A percentile compares a stretch with the other conserved stretches of the same genome.
Conservation (phyloP, 768 basidiomycete genomes). For the Auricularia heimuer region DNA sequence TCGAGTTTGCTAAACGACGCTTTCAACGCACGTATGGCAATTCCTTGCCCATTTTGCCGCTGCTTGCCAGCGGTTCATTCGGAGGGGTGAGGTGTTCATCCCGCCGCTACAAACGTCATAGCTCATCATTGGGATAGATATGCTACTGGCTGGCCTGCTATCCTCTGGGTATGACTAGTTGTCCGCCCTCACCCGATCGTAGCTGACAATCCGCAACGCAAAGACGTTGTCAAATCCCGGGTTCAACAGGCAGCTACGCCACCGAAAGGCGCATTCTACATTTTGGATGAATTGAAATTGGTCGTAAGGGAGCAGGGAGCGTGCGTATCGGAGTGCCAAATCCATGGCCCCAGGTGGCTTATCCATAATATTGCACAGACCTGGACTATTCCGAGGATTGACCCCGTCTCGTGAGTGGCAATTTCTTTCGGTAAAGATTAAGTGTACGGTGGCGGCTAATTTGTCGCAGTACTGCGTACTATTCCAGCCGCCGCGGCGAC, state of each 20-base stretch:
- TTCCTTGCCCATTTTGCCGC: constrained; percentile 73
- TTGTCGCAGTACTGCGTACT: constrained; percentile 52
- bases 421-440: too few relatives aligned
- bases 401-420: constrained; percentile 59
- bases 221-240: constrained; percentile 87
- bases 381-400: constrained; percentile 62
- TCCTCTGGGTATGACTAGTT: constrained; percentile 50
- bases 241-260: constrained; percentile 72
- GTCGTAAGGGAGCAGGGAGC: constrained; percentile 64
- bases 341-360: too few relatives aligned
- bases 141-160: constrained; percentile 94
- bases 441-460: neutral
- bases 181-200: neutral
- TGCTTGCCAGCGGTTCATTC: constrained; percentile 72
- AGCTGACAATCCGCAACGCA: neutral
- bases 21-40: constrained; percentile 56
- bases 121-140: constrained; percentile 32
- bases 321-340: constrained; percentile 34
- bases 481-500: constrained; percentile 89
- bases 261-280: constrained; percentile 68
- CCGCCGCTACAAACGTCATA: neutral
- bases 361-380: constrained; percentile 21
- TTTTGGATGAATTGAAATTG: constrained; percentile 53
- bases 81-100: constrained; percentile 52
- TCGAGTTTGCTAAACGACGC: constrained; percentile 79